Base-by-base conservation (phyloP, 2,329 filamentous ascomycete species). In the Aspergillus piperis region DNA sequence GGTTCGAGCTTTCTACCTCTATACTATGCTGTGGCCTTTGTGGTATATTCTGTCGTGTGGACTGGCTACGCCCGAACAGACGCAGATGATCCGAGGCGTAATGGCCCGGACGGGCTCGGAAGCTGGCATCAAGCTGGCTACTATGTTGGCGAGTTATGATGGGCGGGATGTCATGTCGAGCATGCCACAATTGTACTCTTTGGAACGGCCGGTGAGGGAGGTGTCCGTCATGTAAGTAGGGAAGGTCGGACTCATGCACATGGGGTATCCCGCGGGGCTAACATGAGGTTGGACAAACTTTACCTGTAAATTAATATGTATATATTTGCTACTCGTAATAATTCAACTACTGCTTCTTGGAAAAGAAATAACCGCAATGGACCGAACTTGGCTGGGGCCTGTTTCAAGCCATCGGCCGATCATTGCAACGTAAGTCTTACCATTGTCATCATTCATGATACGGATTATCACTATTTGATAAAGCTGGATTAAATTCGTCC, bases 11-110 rank as follows among this genome's bases (percentile, higher is more conserved):
- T 70, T 70, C 2, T 70, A 75, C 23, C 72, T 63, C 0, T 74
- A 75, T 27, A 69, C 65, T 17, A 63, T 76, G 56, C 64, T 76
- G 2, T 77, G 75, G 75, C 75, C 75, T 2, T 61, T 76, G n/a
- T 77, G 75, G 75, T 74, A 74, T 48, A 67, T 74, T 8, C 50
- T 72, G 4, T 69, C 73, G 4, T 73, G 66, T 32, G 73, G 73
- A 0, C 62, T 75, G 52, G 73, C 75, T 4, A 75, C 70, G 0
- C 66, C 69, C 2, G 63, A 60, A 1, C 75, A 77, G 59, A 60
- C 56, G 5, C 58, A 69, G 4, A 70, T 72, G 54, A 71, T 75
- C 15, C 66, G 69, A 5, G 57, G 60, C 8, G 69, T 66, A 32
- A 59, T 77, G 3, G 58, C 59, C 8, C 65, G 68, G 10, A 61